A percentile compares a stretch with the other conserved stretches of the same genome.
phyloP scores from a whole-genome alignment of 164 flowering plant species.

The Stephania cephalantha region DNA sequence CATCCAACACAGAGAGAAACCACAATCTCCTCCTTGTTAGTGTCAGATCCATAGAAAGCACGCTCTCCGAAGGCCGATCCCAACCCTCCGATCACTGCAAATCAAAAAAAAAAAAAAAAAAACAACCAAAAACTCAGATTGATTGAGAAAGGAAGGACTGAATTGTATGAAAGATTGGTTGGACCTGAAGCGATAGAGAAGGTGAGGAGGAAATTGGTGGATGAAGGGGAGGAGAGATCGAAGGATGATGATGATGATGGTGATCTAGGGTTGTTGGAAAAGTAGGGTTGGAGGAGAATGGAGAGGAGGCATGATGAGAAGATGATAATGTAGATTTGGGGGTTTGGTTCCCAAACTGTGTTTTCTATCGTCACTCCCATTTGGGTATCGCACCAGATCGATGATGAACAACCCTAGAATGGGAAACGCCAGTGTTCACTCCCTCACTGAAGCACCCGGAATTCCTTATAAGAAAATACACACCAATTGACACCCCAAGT shows the following conservation, averaged over 20 bases:
- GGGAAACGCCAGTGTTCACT: background rate
- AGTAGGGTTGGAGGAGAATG: constrained; percentile 38
- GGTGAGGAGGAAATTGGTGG: constrained; percentile 49
- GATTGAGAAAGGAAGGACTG: background rate
- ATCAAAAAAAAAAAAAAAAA: background rate
- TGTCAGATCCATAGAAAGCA: constrained; percentile 44
- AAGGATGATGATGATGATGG: constrained; percentile 30
- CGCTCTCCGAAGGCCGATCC: constrained; percentile 75
- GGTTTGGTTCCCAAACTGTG: constrained; percentile 66
- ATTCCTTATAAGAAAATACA: no score
- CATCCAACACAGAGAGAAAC: constrained; percentile 46
- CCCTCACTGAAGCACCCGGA: no score
- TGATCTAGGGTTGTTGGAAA: constrained; percentile 25
- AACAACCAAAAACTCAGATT: background rate
- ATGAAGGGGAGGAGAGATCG: constrained; percentile 30
- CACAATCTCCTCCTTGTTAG: constrained; percentile 56
- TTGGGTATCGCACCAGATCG: background rate
- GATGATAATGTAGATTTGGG: constrained; percentile 37
- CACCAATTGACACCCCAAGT: no score
- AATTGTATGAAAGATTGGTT: background rate
- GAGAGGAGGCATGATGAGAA: constrained; percentile 50
- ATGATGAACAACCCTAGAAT: constrained; percentile 19
- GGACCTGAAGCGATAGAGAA: constrained; percentile 68
- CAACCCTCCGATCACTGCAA: constrained; percentile 67
- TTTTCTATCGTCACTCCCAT: constrained; percentile 79